Evolutionary conservation across 2,329 filamentous ascomycete genomes (phyloP).

Genomic region (Aphanoascus verrucosus): DNA sequence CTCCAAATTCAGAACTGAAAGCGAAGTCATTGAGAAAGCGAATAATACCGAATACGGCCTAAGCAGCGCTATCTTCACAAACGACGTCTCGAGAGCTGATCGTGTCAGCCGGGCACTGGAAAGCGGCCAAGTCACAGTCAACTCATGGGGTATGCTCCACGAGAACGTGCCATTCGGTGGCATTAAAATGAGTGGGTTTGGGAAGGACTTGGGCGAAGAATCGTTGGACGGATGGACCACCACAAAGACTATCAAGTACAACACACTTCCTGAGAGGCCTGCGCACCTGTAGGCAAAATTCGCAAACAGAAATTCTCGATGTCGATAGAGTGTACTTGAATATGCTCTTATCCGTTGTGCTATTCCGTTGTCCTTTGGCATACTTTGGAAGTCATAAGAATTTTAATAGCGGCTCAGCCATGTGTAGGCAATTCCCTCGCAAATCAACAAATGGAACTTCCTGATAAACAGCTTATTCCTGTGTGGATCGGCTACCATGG

Average conservation of each 20-base stretch:
- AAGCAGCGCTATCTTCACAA: constrained; percentile 32
- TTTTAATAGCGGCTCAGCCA: too few relatives aligned
- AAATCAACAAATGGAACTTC: too few relatives aligned
- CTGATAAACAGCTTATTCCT: too few relatives aligned
- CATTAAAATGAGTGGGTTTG: constrained; percentile 47
- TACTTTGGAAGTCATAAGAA: too few relatives aligned
- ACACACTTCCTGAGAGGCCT: not conserved
- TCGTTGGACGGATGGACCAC: constrained; percentile 40
- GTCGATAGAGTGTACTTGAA: too few relatives aligned
- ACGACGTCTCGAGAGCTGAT: constrained; percentile 28
- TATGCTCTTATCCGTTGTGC: too few relatives aligned
- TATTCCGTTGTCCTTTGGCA: too few relatives aligned
- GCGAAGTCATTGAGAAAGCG: constrained; percentile 28
- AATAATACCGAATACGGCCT: constrained; percentile 34
- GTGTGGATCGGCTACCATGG: too few relatives aligned
- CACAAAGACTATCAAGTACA: constrained; percentile 1
- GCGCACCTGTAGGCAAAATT: not conserved
- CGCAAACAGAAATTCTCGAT: too few relatives aligned
- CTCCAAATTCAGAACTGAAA: constrained; percentile 27
- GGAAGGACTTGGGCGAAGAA: constrained; percentile 45
- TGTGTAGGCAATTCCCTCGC: too few relatives aligned
- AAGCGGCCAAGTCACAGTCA: constrained; percentile 35
- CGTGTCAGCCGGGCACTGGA: constrained; percentile 31
- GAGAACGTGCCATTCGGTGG: constrained; percentile 31
- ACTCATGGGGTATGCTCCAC: constrained; percentile 31